phyloP scores from a whole-genome alignment of 2,329 filamentous ascomycete species.

The Emergomyces orientalis region DNA sequence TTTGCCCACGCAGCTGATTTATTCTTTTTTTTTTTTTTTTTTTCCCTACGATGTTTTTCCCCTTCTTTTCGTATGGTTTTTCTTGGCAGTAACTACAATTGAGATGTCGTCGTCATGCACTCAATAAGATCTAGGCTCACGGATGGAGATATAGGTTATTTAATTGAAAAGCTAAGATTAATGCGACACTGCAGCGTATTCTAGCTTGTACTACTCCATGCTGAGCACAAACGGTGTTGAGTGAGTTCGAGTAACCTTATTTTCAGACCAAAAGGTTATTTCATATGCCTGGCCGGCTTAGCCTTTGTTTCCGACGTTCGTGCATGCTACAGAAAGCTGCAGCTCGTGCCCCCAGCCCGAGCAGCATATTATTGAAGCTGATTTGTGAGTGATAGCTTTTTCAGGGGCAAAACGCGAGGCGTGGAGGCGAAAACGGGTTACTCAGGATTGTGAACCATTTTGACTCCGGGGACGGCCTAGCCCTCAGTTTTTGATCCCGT shows the following conservation, averaged over 20 bases:
- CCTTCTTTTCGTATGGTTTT: not conserved
- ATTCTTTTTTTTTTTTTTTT: too few species aligned
- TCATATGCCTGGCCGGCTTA: not conserved
- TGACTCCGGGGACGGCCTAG: not conserved
- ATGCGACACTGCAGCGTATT: not conserved
- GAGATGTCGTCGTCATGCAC: too few species aligned
- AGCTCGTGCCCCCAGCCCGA: not conserved
- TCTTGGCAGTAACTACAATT: too few species aligned
- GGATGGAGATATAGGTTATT: not conserved
- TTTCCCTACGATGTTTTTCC: not conserved
- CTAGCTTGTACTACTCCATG: not conserved
- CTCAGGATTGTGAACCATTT: not conserved
- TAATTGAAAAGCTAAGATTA: not conserved
- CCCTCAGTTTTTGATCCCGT: not conserved
- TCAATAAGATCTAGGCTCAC: too few species aligned
- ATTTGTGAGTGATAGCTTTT: not conserved
- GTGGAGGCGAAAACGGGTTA: not conserved
- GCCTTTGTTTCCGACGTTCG: not conserved
- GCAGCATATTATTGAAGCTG: not conserved
- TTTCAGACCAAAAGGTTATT: not conserved
- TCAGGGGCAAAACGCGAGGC: not conserved
- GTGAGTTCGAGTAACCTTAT: not conserved
- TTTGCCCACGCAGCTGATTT: too few species aligned
- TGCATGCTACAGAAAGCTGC: not conserved
- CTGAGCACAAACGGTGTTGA: too few species aligned